phyloP scores from a whole-genome alignment of 495 filamentous ascomycete species.

The Chaetomium fimeti region DNA sequence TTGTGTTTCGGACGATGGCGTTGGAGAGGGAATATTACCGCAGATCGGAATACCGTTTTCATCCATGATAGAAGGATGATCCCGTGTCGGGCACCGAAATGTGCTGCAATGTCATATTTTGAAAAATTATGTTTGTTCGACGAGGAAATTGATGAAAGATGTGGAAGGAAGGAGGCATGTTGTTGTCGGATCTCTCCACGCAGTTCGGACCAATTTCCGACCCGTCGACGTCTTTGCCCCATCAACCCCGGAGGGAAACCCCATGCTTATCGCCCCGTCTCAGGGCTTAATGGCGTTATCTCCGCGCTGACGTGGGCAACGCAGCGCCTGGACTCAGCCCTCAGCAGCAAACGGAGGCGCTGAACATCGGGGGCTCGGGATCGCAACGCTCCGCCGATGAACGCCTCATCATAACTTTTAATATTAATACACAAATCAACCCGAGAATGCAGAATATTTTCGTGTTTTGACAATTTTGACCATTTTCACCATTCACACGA shows the following conservation, averaged over 20 bases:
- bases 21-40: too few species aligned
- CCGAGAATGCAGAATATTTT: not conserved
- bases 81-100: too few species aligned
- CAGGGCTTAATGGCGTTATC: slow-evolving; percentile 8
- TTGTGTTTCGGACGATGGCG: too few species aligned
- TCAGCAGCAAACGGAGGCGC: not conserved
- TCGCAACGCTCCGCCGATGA: not conserved
- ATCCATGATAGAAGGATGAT: too few species aligned
- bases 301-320: slow-evolving; percentile 10
- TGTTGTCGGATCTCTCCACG: not conserved
- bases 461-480: not conserved
- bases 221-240: not conserved
- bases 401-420: not conserved
- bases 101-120: too few species aligned
- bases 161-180: not conserved
- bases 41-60: too few species aligned
- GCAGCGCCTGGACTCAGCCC: not conserved
- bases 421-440: not conserved
- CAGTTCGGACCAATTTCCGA: slow-evolving; percentile 4
- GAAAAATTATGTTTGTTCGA: too few species aligned
- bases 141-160: not conserved
- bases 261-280: not conserved
- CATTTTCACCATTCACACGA: not conserved
- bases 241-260: not conserved
- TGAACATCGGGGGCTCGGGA: not conserved